Base-by-base conservation (phyloP, 2,329 filamentous ascomycete species). In the Epicoccum sorghinum region DNA sequence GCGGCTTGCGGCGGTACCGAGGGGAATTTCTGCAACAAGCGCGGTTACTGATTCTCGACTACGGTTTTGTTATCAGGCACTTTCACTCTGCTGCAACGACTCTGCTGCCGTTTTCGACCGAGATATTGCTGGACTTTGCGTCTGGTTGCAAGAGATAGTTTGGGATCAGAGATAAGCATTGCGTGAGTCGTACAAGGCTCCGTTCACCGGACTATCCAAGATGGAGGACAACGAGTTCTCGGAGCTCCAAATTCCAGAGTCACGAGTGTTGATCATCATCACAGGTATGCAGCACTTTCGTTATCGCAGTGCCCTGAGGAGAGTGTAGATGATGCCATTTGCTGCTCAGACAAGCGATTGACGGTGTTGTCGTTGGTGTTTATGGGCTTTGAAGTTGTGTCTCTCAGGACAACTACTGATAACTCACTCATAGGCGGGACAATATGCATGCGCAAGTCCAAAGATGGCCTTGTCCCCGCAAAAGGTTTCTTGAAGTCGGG, bases 401-500 rank as follows among this genome's bases (percentile, higher is more conserved):
- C 27, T 29, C 9, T 29, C 27, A 6, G 6, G 9, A 29, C 4
- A 29, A 29, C 27, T 29, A 29, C 27, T 37, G 14, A 33, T 32
- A 13, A 14, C 14, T 42, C 25, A 14, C 14, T 42, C 25, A 44
- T 56, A 79, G 81, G 83, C 56, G 89, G 89, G 39, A 92, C 89
- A 6, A 96, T 96, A 67, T 96, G 91, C 77, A 96, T 97, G 93
- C 86, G 89, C 70, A 88, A 87, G 49, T 91, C 91, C 8, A 83
- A 84, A 7, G 85, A 91, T 62, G 93, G 93, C 1, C 85, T 96
- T 48, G 82, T 95, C 32, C 93, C 93, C 5, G 80, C 80, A 13
- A 65, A 73, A 65, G 89, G 89, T 3, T 96, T 97, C 71, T 80
- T 96, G 39, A 85, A 95, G 66, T 86, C 86, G 62, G 91, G 91